These are phyloP conservation scores for Picea sitchensis DNA, from an alignment of 75 land plant genomes.

Conservation along the genomic window DNA sequence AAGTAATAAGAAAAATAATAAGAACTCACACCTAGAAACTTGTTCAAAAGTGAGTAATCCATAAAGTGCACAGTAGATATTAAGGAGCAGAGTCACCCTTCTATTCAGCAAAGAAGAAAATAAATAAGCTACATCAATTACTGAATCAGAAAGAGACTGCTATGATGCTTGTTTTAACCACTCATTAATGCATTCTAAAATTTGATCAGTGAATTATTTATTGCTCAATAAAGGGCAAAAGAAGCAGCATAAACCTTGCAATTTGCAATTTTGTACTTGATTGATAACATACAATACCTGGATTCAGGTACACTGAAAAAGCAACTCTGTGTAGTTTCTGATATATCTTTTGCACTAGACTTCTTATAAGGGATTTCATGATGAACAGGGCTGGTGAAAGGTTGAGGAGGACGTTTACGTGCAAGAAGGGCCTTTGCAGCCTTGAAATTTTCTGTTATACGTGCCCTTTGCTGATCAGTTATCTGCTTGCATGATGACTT, in stretches of 20 bases:
- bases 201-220: too few relatives aligned
- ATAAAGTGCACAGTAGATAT: neutral
- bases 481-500: conserved; percentile 2
- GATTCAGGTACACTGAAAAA: neutral
- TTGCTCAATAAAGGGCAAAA: too few relatives aligned
- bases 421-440: conserved; percentile 74
- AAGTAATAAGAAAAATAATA: neutral
- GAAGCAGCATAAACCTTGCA: too few relatives aligned
- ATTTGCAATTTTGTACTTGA: too few relatives aligned
- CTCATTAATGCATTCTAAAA: too few relatives aligned
- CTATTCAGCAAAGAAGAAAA: neutral
- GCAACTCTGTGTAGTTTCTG: neutral
- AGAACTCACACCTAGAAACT: neutral
- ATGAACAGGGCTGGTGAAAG: neutral
- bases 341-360: neutral
- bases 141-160: neutral
- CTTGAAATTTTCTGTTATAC: conserved; percentile 59
- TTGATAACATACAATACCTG: conserved; percentile 1
- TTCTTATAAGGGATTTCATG: conserved; percentile 2
- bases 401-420: conserved; percentile 45
- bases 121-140: neutral
- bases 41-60: neutral
- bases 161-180: too few relatives aligned
- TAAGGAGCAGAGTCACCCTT: neutral
- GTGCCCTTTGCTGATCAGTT: conserved; percentile 44